Base-by-base conservation (phyloP, 176 grass and related monocot species). In the Tillandsia leiboldiana region DNA sequence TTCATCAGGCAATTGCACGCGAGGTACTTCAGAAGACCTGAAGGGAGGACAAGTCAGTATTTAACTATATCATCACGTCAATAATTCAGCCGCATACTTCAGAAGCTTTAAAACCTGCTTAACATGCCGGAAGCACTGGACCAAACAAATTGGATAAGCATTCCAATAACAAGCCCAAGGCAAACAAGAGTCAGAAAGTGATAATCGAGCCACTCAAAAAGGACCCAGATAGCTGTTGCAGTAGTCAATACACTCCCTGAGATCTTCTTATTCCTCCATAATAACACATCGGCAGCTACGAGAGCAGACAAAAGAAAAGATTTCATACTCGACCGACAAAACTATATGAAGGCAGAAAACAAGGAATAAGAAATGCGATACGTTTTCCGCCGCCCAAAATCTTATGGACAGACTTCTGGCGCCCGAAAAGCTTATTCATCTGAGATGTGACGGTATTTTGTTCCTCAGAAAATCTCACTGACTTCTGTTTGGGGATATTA, bases 201-300 rank as follows among this genome's bases (percentile, higher is more conserved):
- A 70, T 92, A 97, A 49, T 69, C 81, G 1, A 97, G 89, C 89
- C 89, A 97, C 71, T 97, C 93, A 18, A 92, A 92, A 53, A 97
- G 81, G 54, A 83, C 67, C 93, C 93, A 96, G 50, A 80, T 72
- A 59, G 80, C 73, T 27, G 86, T 96, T 59, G 86, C 89, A 49
- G 75, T 47, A n/a, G 74, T 81, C 66, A 96, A 85, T 5, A 90
- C 81, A 24, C 89, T 87, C 0, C 86, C 90, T 2, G 93, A 97
- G n/a, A 92, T 92, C 77, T 96, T 92, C 74, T 83, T 97, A 83
- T 97, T 92, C 80, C 93, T 77, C 93, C 93, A 97, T 49, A 97
- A 64, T 14, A 92, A 66, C 48, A 97, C 84, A 72, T 97, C 93
- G 13, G 93, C 93, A 11, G 93, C 93, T 92, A 58, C 18, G 2